Evolutionary conservation across 305 asterid genomes (phyloP), one percentile per base, ranked within the genome.

Genomic region (Fraxinus albicans): DNA sequence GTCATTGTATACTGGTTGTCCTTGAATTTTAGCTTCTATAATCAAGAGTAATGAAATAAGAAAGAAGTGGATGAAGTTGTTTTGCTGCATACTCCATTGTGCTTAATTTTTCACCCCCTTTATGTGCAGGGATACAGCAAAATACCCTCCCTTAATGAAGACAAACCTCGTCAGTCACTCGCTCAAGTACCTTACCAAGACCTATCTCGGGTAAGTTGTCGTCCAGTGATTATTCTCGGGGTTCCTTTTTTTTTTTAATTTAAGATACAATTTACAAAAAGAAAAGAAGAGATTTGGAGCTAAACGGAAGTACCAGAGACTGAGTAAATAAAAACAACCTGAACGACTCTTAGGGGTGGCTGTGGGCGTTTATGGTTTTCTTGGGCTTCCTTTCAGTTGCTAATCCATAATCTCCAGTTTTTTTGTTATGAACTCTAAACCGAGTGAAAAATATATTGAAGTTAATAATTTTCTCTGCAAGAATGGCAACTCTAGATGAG

Each of bases 101-200:
- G 36, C 79, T 81, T 50, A 53, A 36, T 70, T 23, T 60, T 38
- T 79, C 78, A 33, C 74, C 55, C 12, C 77, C 31, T 23, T 78
- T 55, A 78, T 42, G 23, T 86, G 87, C 84, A 88, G 94, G 86
- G 94, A 89, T 83, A 91, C 91, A n/a, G 91, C 89, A n/a, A 86
- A 76, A 74, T 88, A 89, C 83, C 89, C 81, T 25, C 94, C 92
- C 65, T 86, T 90, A 80, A 88, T 85, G 91, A 91, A 89, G 84
- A 91, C 92, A 72, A 91, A 91, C 84, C 87, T 88, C 2, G 88
- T 83, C 31, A 89, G 94, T 86, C 90, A 89, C 89, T 86, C 94
- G 2, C 88, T 91, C 74, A 91, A 86, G 82, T 87, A 91, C 82
- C 90, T 89, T 17, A 84, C 85, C 76, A 88, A 88, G 88, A 88